Base-by-base conservation (phyloP, 1,284 basidiomycete genomes). In the Athelia psychrophila region DNA sequence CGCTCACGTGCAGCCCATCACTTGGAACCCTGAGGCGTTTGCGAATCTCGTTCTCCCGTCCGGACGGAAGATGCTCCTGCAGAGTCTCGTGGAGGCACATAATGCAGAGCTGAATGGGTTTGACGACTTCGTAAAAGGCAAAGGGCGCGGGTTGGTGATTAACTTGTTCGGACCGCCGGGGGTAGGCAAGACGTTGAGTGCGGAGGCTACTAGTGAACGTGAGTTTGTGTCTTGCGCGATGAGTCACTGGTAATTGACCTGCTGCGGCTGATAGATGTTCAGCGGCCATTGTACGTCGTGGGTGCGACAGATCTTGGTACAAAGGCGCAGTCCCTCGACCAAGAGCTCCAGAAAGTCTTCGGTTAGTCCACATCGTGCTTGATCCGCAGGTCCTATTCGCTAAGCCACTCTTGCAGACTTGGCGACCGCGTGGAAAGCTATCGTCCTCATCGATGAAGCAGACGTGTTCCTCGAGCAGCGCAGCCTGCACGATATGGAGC, bases 391-490 rank as follows among this genome's bases (percentile, higher is more conserved):
- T 5, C 27, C 27, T 13, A 30, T 6, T 13, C 13, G 27, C 5
- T 13, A 13, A 30, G 5, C 27, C 6, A 13, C 27, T 13, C 27
- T 30, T 30, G 20, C 16, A 42, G 38, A 83, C 48, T 69, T 83
- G 44, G 80, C 80, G 0, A 79, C 80, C 12, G 70, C 74, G 19
- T 86, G 83, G 83, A 82, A 81, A 54, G 81, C 81, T 0, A 80
- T 84, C 47, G 77, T 84, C 0, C 69, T 84, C 44, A 83, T 86
- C 52, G 83, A 84, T 56, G 83, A 86, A 65, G 79, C 79, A 6
- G 79, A 79, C 60, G 73, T 84, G 2, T 86, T 84, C 75, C 72
- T 86, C 18, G 81, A 86, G 59, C 75, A 79, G 61, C 77, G 82
- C n/a, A 81, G 80, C 2, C 60, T 83, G 46, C 79, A 83, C 55